Base-by-base conservation (phyloP, 306 rosid species). In the Medicago arabica region DNA sequence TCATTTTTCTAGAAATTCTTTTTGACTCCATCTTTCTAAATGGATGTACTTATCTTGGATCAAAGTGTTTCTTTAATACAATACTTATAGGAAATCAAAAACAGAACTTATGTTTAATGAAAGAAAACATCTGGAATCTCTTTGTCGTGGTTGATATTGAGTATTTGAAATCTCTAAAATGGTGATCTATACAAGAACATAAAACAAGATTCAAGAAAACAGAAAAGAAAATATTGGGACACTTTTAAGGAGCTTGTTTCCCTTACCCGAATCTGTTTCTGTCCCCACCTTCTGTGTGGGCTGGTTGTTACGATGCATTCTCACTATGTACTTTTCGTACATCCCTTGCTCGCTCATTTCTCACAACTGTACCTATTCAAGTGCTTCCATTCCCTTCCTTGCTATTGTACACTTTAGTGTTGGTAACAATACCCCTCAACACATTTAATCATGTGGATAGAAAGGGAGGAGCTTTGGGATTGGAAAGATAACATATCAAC, bases 41-140 rank as follows among this genome's bases (percentile, higher is more conserved):
- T 80, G n/a, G 69, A 64, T 67, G 49, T 38, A 65, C 59, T 59
- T 74, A 54, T 69, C 78, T 13, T 16, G 51, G 46, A 78, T 64
- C 69, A 47, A 57, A 49, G 19, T 50, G 17, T 65, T 57, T 18
- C 46, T 71, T 40, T 28, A 53, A 71, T 38, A 65, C n/a, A 51
- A 51, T 60, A 68, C 36, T 67, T 18, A 77, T 43, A 55, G 17
- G n/a, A 57, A 68, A 47, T 3, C 1, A 34, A 44, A 38, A 67
- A 57, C 17, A 67, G n/a, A 54, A 57, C 12, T 28, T 4, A 1
- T 28, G 31, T 28, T 28, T 28, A 28, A 28, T 28, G 31, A 28
- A 28, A 28, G 31, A 28, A 28, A 28, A 28, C 81, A 59, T 59
- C 41, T 58, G 28, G 18, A 17, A 57, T 5, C 39, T 47, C 75